Evolutionary conservation across 2,329 filamentous ascomycete genomes (phyloP).

Genomic region (Pseudogymnoascus verrucosus): DNA sequence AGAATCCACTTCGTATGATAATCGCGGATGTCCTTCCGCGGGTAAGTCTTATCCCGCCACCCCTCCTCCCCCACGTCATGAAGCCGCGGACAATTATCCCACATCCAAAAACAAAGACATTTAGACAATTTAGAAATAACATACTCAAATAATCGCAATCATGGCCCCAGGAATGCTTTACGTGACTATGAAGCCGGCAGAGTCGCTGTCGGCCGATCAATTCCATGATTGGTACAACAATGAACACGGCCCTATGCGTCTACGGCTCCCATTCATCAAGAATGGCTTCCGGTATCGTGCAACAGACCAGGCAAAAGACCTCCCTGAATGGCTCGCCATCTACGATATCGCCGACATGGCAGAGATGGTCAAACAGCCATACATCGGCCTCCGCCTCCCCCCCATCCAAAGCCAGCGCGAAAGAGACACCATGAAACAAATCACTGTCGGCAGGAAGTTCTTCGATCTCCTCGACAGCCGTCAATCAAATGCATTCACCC

Average conservation of each 20-base stretch:
- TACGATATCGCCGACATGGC: slow-evolving; percentile 76
- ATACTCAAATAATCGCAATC: not conserved
- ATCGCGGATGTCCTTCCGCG: not conserved
- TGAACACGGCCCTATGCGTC: slow-evolving; percentile 76
- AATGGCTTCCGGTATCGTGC: slow-evolving; percentile 77
- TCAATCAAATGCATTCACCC: slow-evolving; percentile 47
- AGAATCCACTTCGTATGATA: not conserved
- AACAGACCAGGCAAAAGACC: slow-evolving; percentile 43
- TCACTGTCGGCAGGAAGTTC: slow-evolving; percentile 62
- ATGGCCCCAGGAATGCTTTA: slow-evolving; percentile 60
- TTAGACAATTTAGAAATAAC: not conserved
- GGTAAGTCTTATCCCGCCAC: not conserved
- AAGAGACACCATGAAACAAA: slow-evolving; percentile 52
- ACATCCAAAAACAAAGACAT: not conserved
- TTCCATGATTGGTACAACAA: slow-evolving; percentile 96
- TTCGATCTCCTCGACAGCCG: slow-evolving; percentile 57
- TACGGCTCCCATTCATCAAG: slow-evolving; percentile 64
- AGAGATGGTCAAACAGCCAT: slow-evolving; percentile 61
- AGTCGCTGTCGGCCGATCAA: slow-evolving; percentile 49
- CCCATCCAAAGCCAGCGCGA: slow-evolving; percentile 50
- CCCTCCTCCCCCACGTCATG: not conserved
- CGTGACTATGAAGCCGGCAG: slow-evolving; percentile 76
- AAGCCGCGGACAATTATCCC: not conserved
- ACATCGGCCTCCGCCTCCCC: slow-evolving; percentile 55
- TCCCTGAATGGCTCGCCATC: slow-evolving; percentile 66